These are phyloP conservation scores for Mycena filopes DNA, from an alignment of 768 basidiomycete species.

Conservation along the genomic window DNA sequence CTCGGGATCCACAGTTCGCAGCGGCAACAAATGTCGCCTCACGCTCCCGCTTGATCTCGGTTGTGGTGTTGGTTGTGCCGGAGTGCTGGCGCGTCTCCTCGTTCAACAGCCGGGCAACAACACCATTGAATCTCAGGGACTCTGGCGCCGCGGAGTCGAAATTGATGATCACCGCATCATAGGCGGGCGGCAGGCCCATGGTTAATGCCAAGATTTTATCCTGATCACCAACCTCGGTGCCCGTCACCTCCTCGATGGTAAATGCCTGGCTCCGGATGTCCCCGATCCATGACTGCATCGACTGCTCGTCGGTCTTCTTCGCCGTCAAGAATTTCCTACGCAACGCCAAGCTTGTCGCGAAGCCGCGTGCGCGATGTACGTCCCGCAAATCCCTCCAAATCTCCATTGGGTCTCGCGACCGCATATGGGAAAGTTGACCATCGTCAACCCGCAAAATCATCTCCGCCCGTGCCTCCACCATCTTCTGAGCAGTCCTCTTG, in stretches of 20 bases:
- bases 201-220: constrained; percentile 42
- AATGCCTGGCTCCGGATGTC: constrained; percentile 33
- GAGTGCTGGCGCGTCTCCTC: constrained; percentile 39
- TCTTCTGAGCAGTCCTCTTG: constrained; percentile 31
- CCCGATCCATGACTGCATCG: constrained; percentile 41
- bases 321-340: constrained; percentile 37
- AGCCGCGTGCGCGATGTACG: constrained; percentile 30
- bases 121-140: constrained; percentile 38
- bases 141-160: constrained; percentile 42
- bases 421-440: constrained; percentile 41
- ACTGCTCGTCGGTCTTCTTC: constrained; percentile 36
- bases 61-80: too few species aligned
- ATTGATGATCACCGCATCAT: constrained; percentile 41
- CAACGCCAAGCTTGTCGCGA: constrained; percentile 37
- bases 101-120: constrained; percentile 44
- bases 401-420: constrained; percentile 35
- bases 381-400: constrained; percentile 38
- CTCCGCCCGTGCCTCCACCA: constrained; percentile 38
- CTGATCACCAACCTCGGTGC: constrained; percentile 34
- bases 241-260: constrained; percentile 34
- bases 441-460: constrained; percentile 41
- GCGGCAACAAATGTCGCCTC: too few species aligned
- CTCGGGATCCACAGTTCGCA: too few species aligned
- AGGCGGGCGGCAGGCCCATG: constrained; percentile 39
- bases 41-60: too few species aligned